phyloP scores from a whole-genome alignment of 305 asterid species.

The Coffea humblotiana region DNA sequence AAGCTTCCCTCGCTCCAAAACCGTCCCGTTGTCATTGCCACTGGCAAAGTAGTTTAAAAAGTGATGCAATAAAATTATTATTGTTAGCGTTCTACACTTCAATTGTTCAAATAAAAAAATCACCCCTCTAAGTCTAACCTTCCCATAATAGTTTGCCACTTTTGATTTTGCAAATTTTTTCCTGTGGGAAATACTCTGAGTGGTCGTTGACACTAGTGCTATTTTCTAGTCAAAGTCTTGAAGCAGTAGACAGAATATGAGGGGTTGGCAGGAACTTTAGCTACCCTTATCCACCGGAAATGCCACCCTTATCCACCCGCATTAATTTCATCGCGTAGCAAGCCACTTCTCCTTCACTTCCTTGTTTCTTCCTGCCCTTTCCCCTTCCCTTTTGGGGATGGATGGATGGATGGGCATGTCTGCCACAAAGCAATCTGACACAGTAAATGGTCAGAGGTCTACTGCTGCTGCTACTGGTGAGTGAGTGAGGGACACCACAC shows the following conservation, averaged over 20 bases:
- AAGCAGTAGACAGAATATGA: neutral
- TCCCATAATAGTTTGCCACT: neutral
- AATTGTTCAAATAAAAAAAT: no score
- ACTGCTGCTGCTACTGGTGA: neutral
- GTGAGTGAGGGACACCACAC: no score
- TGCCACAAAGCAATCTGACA: neutral
- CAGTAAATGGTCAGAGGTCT: neutral
- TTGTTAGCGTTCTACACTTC: no score
- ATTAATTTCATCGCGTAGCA: neutral
- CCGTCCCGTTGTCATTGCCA: no score
- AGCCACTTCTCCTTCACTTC: neutral
- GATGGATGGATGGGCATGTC: conserved; percentile 15
- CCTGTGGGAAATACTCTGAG: no score
- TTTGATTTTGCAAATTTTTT: neutral
- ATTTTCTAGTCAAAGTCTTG: neutral
- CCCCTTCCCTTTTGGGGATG: neutral
- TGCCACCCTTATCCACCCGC: neutral
- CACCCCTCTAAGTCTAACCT: no score
- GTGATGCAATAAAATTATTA: no score
- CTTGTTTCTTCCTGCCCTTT: neutral
- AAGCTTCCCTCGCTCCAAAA: no score
- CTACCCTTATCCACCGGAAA: neutral
- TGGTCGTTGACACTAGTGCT: no score
- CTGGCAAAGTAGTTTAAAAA: no score
- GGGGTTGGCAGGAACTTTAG: neutral